phyloP scores from a whole-genome alignment of 2,329 filamentous ascomycete species.

The Tolypocladium ovalisporum region DNA sequence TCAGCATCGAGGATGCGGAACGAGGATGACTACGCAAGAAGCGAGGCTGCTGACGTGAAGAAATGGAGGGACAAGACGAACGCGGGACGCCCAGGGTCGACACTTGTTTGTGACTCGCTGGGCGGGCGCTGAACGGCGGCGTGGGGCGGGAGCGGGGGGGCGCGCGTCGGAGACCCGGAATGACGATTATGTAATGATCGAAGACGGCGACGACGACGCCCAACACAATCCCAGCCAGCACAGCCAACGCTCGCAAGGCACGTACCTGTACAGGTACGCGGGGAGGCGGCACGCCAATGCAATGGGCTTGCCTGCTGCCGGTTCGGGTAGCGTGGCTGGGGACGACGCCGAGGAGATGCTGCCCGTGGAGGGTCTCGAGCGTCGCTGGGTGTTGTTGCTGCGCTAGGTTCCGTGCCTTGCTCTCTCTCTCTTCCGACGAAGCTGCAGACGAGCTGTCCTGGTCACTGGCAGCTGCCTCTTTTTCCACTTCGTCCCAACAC shows the following conservation, averaged over 20 bases:
- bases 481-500: not conserved
- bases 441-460: too few species aligned
- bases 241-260: not conserved
- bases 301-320: not conserved
- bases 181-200: not conserved
- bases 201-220: not conserved
- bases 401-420: not conserved
- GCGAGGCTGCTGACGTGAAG: conserved; percentile 11
- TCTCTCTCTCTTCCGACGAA: too few species aligned
- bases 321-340: not conserved
- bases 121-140: too few species aligned
- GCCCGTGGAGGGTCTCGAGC: not conserved
- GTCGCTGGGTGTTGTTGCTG: too few species aligned
- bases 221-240: not conserved
- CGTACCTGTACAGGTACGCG: too few species aligned
- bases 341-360: not conserved
- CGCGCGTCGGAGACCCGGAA: not conserved
- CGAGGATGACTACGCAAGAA: conserved; percentile 11
- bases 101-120: not conserved
- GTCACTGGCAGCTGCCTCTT: not conserved
- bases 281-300: not conserved
- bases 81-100: not conserved
- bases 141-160: not conserved
- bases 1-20: conserved; percentile 10
- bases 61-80: conserved; percentile 4